Evolutionary conservation across 768 basidiomycete genomes (phyloP), one percentile per base, ranked within the genome.

Genomic region (Lactarius sanguifluus): DNA sequence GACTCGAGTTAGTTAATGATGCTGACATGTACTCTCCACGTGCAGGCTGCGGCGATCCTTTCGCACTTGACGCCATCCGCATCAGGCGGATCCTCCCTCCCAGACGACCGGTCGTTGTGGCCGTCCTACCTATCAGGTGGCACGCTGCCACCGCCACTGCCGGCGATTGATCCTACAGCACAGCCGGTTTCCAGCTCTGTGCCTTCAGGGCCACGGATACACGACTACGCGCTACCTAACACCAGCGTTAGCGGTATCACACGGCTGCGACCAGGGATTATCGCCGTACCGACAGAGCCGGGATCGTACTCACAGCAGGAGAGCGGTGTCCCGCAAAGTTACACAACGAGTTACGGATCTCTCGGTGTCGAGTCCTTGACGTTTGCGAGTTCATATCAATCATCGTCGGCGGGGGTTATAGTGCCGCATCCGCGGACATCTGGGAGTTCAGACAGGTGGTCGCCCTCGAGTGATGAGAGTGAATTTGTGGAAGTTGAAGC

Each of bases 31-130:
- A 15, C 30, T 28, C 34, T 64, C 64, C 52, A 70, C 67, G 30
- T 62, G 25, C 71, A 93, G 89, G 96, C 96, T 20, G 96, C 96
- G 2, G 93, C 96, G 20, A 98, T 99, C 68, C 85, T 99, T 55
- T 92, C 92, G 5, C 94, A 94, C 75, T 81, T 96, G 65, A 86
- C 88, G 6, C 88, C 91, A 3, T 81, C 85, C 2, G 80, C 83
- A 3, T 79, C 78, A n/a, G 78, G 88, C 28, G 79, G 88, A n/a
- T 82, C 83, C 12, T 93, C 92, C 8, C 81, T 99, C 2, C 97
- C 96, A 0, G 94, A 95, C 64, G 96, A 98, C 75, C 90, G 96
- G 68, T 92, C 91, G 2, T 84, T 95, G 56, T 98, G 96, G 92
- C 93, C 94, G 0, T 86, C 86, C 40, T 92, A 88, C 76, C 80